These are phyloP conservation scores for Torulaspora microellipsoides DNA, from an alignment of 805 yeast species.

Conservation along the genomic window DNA sequence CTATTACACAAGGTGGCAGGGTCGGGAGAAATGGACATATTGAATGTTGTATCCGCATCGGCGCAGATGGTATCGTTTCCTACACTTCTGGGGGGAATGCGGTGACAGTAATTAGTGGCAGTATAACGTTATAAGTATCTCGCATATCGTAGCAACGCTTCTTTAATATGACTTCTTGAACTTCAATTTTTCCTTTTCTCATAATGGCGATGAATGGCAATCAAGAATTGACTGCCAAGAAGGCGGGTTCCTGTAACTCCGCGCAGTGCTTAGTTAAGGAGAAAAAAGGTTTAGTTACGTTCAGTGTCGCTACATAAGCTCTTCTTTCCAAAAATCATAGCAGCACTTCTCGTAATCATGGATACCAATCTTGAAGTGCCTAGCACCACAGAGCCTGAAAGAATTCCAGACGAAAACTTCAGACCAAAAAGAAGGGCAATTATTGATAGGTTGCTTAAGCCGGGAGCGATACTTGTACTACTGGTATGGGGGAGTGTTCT, in stretches of 20 bases:
- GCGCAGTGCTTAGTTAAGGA: no score
- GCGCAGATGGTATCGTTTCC: slow-evolving; percentile 7
- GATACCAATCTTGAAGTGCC: neutral
- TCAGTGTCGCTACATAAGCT: no score
- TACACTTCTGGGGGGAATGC: slow-evolving; percentile 41
- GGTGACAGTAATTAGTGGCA: slow-evolving; percentile 37
- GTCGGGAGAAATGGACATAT: slow-evolving; percentile 40
- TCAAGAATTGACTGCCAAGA: no score
- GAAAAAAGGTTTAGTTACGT: no score
- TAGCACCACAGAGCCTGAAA: slow-evolving; percentile 11
- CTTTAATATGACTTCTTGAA: no score
- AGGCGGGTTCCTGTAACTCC: no score
- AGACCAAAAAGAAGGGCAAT: slow-evolving; percentile 4
- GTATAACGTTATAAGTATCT: slow-evolving; percentile 10
- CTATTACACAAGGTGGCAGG: slow-evolving; percentile 39
- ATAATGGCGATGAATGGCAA: no score
- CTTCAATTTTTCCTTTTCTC: no score
- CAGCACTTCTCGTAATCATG: slow-evolving; percentile 1
- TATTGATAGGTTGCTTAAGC: slow-evolving; percentile 10
- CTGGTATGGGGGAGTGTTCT: slow-evolving; percentile 26
- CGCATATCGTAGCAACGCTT: neutral
- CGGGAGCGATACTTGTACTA: slow-evolving; percentile 16
- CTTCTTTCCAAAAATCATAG: no score
- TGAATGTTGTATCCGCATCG: slow-evolving; percentile 21
- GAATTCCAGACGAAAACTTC: slow-evolving; percentile 17